phyloP scores from a whole-genome alignment of 2,329 filamentous ascomycete species.

The Apiospora phragmitis region DNA sequence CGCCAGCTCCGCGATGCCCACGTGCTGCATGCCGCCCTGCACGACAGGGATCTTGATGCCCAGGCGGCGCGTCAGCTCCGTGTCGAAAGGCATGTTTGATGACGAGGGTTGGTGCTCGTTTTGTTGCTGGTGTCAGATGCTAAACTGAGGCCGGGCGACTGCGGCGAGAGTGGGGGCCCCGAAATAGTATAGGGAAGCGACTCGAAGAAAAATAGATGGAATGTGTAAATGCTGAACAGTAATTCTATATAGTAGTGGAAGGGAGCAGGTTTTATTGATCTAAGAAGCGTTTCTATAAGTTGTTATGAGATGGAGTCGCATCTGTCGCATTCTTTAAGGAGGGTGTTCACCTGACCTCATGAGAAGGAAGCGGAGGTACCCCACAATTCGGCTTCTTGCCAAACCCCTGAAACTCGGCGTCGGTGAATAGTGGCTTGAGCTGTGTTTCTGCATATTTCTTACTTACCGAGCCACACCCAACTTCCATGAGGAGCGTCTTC shows the following conservation, averaged over 20 bases:
- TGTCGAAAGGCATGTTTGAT: conserved; percentile 55
- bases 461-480: not conserved
- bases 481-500: too few relatives aligned
- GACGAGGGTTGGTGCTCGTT: not conserved
- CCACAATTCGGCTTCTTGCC: conserved; percentile 11
- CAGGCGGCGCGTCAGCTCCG: conserved; percentile 57
- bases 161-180: not conserved
- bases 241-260: not conserved
- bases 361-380: conserved; percentile 15
- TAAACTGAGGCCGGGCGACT: not conserved
- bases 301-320: not conserved
- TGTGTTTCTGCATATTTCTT: not conserved
- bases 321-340: not conserved
- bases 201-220: not conserved
- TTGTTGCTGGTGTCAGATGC: not conserved
- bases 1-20: conserved; percentile 78
- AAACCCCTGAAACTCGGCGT: conserved; percentile 8
- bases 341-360: not conserved
- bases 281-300: not conserved
- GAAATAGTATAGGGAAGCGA: too few relatives aligned
- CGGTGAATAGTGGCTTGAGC: not conserved
- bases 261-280: not conserved
- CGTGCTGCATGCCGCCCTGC: conserved; percentile 86
- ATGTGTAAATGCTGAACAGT: not conserved
- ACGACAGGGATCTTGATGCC: conserved; percentile 70